Conservation (phyloP, 2,329 filamentous ascomycete species). For the Xylariaceae sp. region DNA sequence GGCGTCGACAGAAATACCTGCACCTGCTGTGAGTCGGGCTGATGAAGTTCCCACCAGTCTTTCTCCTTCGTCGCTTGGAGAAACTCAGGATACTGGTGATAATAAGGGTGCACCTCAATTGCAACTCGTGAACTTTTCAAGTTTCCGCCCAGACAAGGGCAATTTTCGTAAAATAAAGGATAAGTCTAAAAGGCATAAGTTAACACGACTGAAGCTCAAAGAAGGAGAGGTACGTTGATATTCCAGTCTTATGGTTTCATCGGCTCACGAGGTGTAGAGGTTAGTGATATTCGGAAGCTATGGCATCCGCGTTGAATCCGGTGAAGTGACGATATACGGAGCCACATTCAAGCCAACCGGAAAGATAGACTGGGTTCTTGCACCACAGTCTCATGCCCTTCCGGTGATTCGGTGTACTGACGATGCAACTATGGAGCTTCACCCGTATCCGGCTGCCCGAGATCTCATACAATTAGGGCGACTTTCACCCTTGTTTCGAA, state of each 20-base stretch:
- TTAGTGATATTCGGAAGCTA: constrained; percentile 64
- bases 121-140: constrained; percentile 25
- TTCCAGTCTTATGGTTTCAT: constrained; percentile 10
- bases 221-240: constrained; percentile 29
- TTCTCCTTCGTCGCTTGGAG: constrained; percentile 10
- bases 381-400: constrained; percentile 64
- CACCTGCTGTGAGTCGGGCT: not conserved
- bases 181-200: constrained; percentile 20
- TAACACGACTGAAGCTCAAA: constrained; percentile 23
- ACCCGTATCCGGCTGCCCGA: constrained; percentile 45
- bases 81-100: constrained; percentile 9
- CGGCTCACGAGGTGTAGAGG: constrained; percentile 38
- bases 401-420: constrained; percentile 57
- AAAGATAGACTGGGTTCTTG: constrained; percentile 52
- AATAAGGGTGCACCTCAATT: not conserved
- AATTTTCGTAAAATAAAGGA: constrained; percentile 26
- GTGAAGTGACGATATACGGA: constrained; percentile 61
- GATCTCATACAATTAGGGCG: constrained; percentile 49
- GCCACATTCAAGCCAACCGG: constrained; percentile 51
- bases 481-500: constrained; percentile 61
- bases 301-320: constrained; percentile 55
- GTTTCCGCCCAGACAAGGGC: constrained; percentile 26
- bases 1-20: not conserved
- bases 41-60: constrained; percentile 2
- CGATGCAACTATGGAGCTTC: constrained; percentile 49